phyloP scores from a whole-genome alignment of 306 rosid species.

The Prunus dulcis region DNA sequence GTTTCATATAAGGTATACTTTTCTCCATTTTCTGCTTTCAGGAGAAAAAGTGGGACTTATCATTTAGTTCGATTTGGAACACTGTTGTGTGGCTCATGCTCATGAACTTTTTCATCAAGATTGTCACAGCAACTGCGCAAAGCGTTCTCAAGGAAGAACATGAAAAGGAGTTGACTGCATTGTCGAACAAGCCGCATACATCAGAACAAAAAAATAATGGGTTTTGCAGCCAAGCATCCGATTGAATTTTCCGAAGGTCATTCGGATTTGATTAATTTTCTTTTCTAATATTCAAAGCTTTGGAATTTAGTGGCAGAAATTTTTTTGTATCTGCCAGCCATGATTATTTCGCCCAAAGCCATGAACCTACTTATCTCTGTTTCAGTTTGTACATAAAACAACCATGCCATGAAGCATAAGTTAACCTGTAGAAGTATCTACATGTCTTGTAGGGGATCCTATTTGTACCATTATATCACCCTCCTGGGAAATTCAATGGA shows the following conservation, averaged over 20 bases:
- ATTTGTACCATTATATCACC: background rate
- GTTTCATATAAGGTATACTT: background rate
- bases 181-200: slow-evolving; percentile 14
- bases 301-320: background rate
- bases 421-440: background rate
- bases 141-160: slow-evolving; percentile 51
- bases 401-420: background rate
- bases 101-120: slow-evolving; percentile 60
- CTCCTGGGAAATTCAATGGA: background rate
- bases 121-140: slow-evolving; percentile 64
- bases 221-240: slow-evolving; percentile 11
- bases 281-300: background rate
- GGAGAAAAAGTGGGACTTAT: slow-evolving; percentile 61
- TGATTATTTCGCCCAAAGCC: slow-evolving; percentile 6
- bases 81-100: slow-evolving; percentile 75
- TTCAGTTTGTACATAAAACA: background rate
- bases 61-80: slow-evolving; percentile 56
- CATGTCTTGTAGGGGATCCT: background rate
- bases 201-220: background rate
- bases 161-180: slow-evolving; percentile 36
- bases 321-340: slow-evolving; percentile 10
- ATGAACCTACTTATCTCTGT: background rate
- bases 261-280: background rate
- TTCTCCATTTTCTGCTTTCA: slow-evolving; percentile 20
- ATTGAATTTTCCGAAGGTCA: background rate